A percentile compares a stretch with the other conserved stretches of the same genome.
These are phyloP conservation scores for Phytophthora pistaciae DNA, from an alignment of 352 stramenopile species.

Conservation along the genomic window DNA sequence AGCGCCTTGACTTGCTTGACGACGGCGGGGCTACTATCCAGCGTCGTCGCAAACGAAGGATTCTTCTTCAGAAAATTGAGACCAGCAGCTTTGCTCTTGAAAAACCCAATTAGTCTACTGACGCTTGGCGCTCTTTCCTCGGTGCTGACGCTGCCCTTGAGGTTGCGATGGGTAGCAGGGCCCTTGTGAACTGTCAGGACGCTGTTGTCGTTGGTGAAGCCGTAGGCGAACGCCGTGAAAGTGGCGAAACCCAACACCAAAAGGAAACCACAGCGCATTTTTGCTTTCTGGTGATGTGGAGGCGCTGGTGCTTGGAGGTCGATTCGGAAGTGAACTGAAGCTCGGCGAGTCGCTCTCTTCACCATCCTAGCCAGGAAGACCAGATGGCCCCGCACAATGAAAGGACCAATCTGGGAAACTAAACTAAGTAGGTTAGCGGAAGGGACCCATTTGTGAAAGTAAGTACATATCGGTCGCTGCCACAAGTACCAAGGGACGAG, in stretches of 20 bases:
- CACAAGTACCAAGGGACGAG: no score
- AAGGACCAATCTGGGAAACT: neutral
- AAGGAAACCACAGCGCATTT: neutral
- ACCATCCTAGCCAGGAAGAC: neutral
- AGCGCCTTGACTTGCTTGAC: neutral
- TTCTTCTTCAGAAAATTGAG: neutral
- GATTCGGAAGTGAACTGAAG: neutral
- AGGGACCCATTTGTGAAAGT: no score
- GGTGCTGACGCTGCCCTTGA: neutral
- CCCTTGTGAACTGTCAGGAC: neutral
- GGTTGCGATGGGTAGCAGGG: neutral
- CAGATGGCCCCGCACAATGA: neutral
- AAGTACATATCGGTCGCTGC: no score
- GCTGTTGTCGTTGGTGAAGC: neutral
- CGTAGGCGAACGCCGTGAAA: neutral
- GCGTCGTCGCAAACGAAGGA: neutral
- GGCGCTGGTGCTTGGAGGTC: neutral
- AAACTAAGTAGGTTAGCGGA: no score
- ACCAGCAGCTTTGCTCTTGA: neutral
- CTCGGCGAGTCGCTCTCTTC: neutral
- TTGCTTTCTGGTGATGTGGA: neutral
- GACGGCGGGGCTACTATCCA: neutral
- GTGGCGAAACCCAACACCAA: neutral
- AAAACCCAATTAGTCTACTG: neutral
- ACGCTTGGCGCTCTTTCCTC: neutral